Base-by-base conservation (phyloP, 1,284 basidiomycete species). In the Ganoderma multipileum region DNA sequence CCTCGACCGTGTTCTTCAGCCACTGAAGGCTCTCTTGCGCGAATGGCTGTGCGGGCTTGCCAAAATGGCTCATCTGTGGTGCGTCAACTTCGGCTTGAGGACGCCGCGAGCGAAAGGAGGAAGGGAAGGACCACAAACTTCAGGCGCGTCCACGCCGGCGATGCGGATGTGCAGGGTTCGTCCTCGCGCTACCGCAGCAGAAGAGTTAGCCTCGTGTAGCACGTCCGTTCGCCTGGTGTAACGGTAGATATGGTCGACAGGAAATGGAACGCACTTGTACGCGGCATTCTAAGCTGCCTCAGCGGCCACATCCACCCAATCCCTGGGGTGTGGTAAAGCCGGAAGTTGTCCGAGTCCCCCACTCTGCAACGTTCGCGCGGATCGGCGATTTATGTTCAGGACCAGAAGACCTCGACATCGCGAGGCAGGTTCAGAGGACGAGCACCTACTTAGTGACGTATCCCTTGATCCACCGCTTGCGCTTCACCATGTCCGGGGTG, bases 121-220 rank as follows among this genome's bases (percentile, higher is more conserved):
- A 52, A 23, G 12, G 4, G 47, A 23, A 26, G 23, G 23, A 50
- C 23, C 11, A 65, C 77, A n/a, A 72, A 92, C 93, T 84, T 97
- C 96, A 0, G 96, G 96, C 1, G 96, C 96, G 78, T 98, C 96
- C 12, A 95, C 89, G 0, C 94, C 96, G 11, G 93, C 93, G 60
- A 97, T 87, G 30, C 96, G 89, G 58, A 98, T 90, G 74, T 92
- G 91, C 23, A 97, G 84, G 0, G 95, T 97, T 74, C 94, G 82
- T 70, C 91, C 87, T 76, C 95, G 23, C 8, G 11, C 94, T 93
- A 71, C 69, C 61, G 47, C 14, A 28, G 26, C 4, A 57, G 26
- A 5, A 8, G 52, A 33, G 30, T 59, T 2, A 33, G 47, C 36
- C 47, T 50, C 23, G 47, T 50, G 9, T 14, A 4, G 2, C 23